Evolutionary conservation across 2,329 filamentous ascomycete species (phyloP), one percentile per base, ranked within the genome.

Genomic region (Fusarium phyllophilum): DNA sequence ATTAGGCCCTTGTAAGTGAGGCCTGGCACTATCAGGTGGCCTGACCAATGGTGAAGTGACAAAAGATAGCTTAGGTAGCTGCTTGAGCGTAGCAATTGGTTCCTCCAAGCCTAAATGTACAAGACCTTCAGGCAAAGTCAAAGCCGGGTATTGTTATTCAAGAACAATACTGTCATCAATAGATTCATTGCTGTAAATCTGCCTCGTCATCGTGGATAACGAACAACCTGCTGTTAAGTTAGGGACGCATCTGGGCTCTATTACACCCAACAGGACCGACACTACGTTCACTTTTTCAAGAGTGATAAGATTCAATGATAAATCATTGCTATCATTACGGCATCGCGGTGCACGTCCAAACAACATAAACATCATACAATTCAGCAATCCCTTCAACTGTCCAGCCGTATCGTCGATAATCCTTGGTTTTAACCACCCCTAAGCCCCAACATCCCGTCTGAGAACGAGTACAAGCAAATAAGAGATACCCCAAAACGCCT

Each of bases 281-380:
- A 15, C 11, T 15, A 29, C 26, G 12, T 49, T n/a, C 44, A 36
- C 33, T 41, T 29, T 41, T n/a, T 33, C 18, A 57, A 14, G 10
- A 39, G 26, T 14, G 10, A n/a, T 24, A 29, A 54, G 39, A 49
- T 56, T 45, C 38, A 33, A 54, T 62, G 54, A 66, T 71, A 59
- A 73, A 72, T 80, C 76, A 73, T 80, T 79, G 75, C 75, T 78
- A 63, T 81, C 79, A 76, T 81, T 78, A 78, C 74, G 69, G 62
- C 77, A 73, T 79, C 63, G 62, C 75, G 71, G 62, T 61, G 73
- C 70, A 63, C 71, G 68, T 73, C 66, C 68, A 78, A 73, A 79
- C 77, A 78, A 68, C 74, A 67, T 68, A 72, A 65, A 51, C 66
- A 64, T 73, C 63, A 72, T 74, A 75, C 71, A 70, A 58, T 52